Percentiles rank a stretch among this genome's conserved stretches.
These are phyloP conservation scores for Fusarium sp. DNA, from an alignment of 2,329 filamentous ascomycete genomes.

Conservation along the genomic window DNA sequence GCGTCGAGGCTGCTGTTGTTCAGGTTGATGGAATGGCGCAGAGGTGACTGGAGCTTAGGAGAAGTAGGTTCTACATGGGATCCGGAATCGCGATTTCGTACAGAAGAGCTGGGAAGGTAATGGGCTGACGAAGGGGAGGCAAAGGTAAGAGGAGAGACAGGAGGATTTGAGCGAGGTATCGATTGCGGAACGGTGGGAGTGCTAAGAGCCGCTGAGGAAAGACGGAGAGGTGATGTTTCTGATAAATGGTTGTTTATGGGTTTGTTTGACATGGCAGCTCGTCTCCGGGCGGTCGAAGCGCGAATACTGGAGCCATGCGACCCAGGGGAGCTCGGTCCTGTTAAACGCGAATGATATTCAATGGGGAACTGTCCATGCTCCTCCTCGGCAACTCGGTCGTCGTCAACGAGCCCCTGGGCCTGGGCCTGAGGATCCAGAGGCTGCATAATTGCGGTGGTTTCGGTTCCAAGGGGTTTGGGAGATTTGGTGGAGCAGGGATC, in stretches of 20 bases:
- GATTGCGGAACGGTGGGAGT: slow-evolving; percentile 26
- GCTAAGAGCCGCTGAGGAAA: slow-evolving; percentile 32
- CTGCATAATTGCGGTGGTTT: slow-evolving; percentile 48
- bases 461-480: slow-evolving; percentile 40
- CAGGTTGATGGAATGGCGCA: slow-evolving; percentile 47
- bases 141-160: slow-evolving; percentile 19
- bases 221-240: slow-evolving; percentile 35
- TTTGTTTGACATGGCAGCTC: slow-evolving; percentile 33
- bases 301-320: slow-evolving; percentile 38
- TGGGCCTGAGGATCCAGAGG: slow-evolving; percentile 36
- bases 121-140: slow-evolving; percentile 33
- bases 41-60: slow-evolving; percentile 47
- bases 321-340: slow-evolving; percentile 31
- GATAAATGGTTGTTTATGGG: slow-evolving; percentile 34
- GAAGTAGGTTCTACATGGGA: slow-evolving; percentile 46
- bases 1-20: slow-evolving; percentile 28
- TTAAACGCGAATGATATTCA: slow-evolving; percentile 42
- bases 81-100: slow-evolving; percentile 39
- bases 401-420: slow-evolving; percentile 32
- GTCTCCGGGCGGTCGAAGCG: slow-evolving; percentile 29
- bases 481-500: slow-evolving; percentile 40
- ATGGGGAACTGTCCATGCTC: slow-evolving; percentile 37
- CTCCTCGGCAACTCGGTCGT: slow-evolving; percentile 25
- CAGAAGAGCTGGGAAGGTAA: slow-evolving; percentile 32
- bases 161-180: slow-evolving; percentile 20